Conservation (phyloP, 495 filamentous ascomycete species). For the Hypoxylon fragiforme region DNA sequence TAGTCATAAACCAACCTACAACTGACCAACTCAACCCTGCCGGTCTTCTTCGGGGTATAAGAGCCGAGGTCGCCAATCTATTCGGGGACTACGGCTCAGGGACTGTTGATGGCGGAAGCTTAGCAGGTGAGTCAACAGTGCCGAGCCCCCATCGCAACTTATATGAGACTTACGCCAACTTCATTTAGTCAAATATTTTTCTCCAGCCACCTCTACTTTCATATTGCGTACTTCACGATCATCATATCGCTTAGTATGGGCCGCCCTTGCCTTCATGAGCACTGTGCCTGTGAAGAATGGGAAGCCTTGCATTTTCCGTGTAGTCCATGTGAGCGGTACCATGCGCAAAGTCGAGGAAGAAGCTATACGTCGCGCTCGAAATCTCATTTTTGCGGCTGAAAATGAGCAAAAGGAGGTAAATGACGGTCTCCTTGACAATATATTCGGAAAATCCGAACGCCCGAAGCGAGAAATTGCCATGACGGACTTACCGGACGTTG, state of each 20-base stretch:
- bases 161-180: constrained; percentile 18
- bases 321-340: constrained; percentile 91
- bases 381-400: constrained; percentile 66
- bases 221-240: constrained; percentile 80
- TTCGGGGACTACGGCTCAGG: constrained; percentile 95
- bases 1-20: constrained; percentile 78
- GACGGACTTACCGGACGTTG: constrained; percentile 42
- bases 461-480: constrained; percentile 45
- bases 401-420: constrained; percentile 43
- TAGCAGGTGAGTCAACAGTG: constrained; percentile 10
- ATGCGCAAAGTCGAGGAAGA: constrained; percentile 91
- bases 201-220: constrained; percentile 86
- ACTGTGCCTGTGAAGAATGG: constrained; percentile 61
- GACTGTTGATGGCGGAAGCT: constrained; percentile 58
- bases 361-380: constrained; percentile 73
- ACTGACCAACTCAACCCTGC: constrained; percentile 65
- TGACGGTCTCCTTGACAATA: constrained; percentile 43
- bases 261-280: constrained; percentile 82
- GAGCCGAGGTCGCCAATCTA: constrained; percentile 65
- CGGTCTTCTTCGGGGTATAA: constrained; percentile 66
- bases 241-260: constrained; percentile 85
- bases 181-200: constrained; percentile 83
- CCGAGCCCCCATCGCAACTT: constrained; percentile 7
- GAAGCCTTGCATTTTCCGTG: constrained; percentile 72
- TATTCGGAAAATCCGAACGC: constrained; percentile 41